A percentile compares a stretch with the other conserved stretches of the same genome.
These are phyloP conservation scores for Radiomyces spectabilis DNA, from an alignment of 192 early-diverging fungal genomes.

Conservation along the genomic window DNA sequence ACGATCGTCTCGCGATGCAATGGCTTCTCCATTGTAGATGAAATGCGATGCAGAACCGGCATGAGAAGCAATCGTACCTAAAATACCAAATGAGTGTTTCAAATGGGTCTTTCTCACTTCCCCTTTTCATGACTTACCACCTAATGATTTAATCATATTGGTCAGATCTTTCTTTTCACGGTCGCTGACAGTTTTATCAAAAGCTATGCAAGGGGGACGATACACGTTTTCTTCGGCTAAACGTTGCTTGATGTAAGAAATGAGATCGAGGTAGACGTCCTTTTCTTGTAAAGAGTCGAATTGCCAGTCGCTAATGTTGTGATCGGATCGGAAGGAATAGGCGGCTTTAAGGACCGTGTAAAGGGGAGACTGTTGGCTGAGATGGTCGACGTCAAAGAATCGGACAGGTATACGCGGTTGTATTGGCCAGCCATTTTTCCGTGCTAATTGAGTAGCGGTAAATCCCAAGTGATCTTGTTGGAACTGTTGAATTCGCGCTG, in stretches of 20 bases:
- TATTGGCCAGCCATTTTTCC: not conserved
- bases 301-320: conserved; percentile 20
- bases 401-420: conserved; percentile 10
- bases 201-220: too few species aligned
- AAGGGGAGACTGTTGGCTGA: conserved; percentile 7
- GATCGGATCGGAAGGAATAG: conserved; percentile 17
- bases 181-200: too few species aligned
- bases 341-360: conserved; percentile 19
- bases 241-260: conserved; percentile 4
- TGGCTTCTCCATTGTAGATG: too few species aligned
- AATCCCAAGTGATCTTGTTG: conserved; percentile 13
- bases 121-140: too few species aligned
- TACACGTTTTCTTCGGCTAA: too few species aligned
- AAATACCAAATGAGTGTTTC: too few species aligned
- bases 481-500: conserved; percentile 20
- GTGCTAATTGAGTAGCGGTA: not conserved
- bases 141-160: too few species aligned
- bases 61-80: too few species aligned
- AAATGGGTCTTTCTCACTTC: too few species aligned
- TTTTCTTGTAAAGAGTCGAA: conserved; percentile 17
- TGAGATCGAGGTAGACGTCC: conserved; percentile 7
- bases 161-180: too few species aligned
- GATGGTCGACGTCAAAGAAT: conserved; percentile 12
- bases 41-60: too few species aligned
- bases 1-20: too few species aligned